phyloP scores from a whole-genome alignment of 2,329 filamentous ascomycete genomes.

The Diaporthe nobilis region DNA sequence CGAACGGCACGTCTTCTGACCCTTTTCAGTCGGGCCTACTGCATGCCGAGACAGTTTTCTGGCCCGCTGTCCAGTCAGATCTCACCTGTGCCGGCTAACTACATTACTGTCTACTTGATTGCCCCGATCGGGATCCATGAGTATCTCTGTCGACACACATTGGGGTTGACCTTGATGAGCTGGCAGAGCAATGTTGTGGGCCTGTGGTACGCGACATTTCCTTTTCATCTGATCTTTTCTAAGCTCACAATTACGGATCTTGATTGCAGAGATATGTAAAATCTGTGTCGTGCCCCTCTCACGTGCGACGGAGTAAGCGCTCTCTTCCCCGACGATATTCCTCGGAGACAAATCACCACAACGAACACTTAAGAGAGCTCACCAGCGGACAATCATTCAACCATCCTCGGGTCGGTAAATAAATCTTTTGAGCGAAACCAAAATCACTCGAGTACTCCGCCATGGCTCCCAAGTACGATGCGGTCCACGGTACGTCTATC shows the following conservation, averaged over 20 bases:
- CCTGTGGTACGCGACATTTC: neutral
- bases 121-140: conserved; percentile 3
- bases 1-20: conserved; percentile 22
- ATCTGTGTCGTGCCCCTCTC: neutral
- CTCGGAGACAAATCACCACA: neutral
- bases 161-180: conserved; percentile 5
- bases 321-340: neutral
- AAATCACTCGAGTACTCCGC: neutral
- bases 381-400: too few relatives aligned
- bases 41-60: conserved; percentile 15
- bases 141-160: neutral
- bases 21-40: conserved; percentile 13
- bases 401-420: neutral
- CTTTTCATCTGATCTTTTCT: neutral
- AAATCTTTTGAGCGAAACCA: neutral
- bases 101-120: neutral
- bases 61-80: conserved; percentile 12
- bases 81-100: conserved; percentile 9
- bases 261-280: neutral
- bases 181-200: conserved; percentile 9
- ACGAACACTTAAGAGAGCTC: neutral
- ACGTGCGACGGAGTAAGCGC: neutral
- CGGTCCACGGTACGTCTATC: neutral
- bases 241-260: neutral
- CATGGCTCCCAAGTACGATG: conserved; percentile 12